Evolutionary conservation across 495 filamentous ascomycete genomes (phyloP), one percentile per base, ranked within the genome.

Genomic region (Aspergillus saccharolyticus): DNA sequence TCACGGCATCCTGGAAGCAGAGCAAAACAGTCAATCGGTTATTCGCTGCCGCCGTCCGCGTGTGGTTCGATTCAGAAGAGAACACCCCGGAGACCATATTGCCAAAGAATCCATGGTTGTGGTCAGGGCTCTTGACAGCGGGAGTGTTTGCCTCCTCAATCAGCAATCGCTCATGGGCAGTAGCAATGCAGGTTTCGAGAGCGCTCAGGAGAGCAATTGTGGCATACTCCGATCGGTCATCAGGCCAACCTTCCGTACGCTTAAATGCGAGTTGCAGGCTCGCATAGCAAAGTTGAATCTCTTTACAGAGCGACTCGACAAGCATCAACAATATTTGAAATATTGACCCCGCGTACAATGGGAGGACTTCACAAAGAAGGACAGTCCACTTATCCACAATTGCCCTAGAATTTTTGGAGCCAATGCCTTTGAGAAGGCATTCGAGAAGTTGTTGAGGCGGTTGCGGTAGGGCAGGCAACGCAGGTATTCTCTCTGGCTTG

Each of bases 1-100:
- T 84, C 55, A 96, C 89, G 14, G 91, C 89, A 69, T 99, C 94
- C 70, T 97, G 92, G 71, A 99, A 96, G 28, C 91, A 92, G n/a
- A 99, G 79, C 10, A 97, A 73, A 18, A 99, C 94, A 0, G 92
- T 97, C 21, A 99, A 78, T 42, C 93, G 79, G 60, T 93, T 92
- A 65, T 97, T 99, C n/a, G 91, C 91, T 15, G 89, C 87, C 16
- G 84, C 82, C 46, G 86, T 87, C 43, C 90, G 82, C 21, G 81
- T 76, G 53, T 91, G 91, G 3, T 79, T 85, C 7, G 85, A 78
- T 53, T 97, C 93, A 0, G 88, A 82, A 9, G 87, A 79, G 68
- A 96, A 96, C 0, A 96, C 89, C 0, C 91, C 91, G 1, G 91
- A 94, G 1, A 96, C 91, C 89, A 97, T 96, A 62, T 91, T 96